A percentile compares a stretch with the other conserved stretches of the same genome.
phyloP scores from a whole-genome alignment of 208 protist genomes.

The Crithidia brevicula region DNA sequence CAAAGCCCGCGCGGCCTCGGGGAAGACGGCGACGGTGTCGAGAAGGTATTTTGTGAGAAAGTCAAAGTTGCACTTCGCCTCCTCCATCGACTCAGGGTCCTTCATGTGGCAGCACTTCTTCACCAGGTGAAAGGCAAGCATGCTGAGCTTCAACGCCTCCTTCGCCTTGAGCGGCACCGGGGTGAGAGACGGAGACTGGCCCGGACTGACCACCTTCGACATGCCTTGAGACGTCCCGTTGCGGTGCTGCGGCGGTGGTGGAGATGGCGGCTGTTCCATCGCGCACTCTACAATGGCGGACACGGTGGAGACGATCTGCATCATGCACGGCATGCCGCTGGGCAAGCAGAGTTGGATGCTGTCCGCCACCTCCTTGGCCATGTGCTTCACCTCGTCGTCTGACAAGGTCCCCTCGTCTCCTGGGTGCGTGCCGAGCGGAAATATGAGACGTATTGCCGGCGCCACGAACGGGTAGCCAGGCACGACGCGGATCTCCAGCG shows the following conservation, averaged over 20 bases:
- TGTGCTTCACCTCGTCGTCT: constrained; percentile 42
- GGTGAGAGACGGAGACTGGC: constrained; percentile 45
- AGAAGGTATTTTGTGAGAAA: constrained; percentile 62
- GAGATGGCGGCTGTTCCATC: constrained; percentile 11
- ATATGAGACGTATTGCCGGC: constrained; percentile 48
- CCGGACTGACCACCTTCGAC: not conserved
- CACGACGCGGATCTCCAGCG: constrained; percentile 61
- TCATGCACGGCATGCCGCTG: constrained; percentile 63
- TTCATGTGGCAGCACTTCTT: constrained; percentile 84
- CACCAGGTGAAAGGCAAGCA: constrained; percentile 73
- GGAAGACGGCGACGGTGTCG: constrained; percentile 52
- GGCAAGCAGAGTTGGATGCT: constrained; percentile 61
- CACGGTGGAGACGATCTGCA: constrained; percentile 75
- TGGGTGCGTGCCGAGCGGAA: constrained; percentile 37
- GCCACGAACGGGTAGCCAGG: constrained; percentile 74
- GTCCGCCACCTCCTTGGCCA: constrained; percentile 56
- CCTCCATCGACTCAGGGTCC: constrained; percentile 74
- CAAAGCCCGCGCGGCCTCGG: constrained; percentile 44
- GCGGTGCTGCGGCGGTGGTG: constrained; percentile 9
- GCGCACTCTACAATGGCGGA: constrained; percentile 42
- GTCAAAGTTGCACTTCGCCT: constrained; percentile 72
- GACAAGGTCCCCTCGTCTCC: constrained; percentile 34
- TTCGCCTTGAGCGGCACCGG: constrained; percentile 62
- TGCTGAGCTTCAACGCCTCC: constrained; percentile 64
- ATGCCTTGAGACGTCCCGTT: constrained; percentile 10